Base-by-base conservation (phyloP, 2,329 filamentous ascomycete genomes). In the Fusarium circinatum region DNA sequence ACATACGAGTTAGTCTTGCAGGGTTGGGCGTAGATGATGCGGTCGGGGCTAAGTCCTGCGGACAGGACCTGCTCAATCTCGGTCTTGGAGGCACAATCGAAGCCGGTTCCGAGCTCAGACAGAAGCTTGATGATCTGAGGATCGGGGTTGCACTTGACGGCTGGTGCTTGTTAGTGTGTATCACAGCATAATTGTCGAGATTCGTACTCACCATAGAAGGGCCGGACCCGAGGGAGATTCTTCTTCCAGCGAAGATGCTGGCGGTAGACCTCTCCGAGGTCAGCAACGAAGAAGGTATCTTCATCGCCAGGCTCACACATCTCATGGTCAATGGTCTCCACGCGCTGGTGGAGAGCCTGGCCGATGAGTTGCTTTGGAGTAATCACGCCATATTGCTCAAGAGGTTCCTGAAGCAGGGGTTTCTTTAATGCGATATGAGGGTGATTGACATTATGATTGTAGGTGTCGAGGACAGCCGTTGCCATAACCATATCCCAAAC, bases 1-100 rank as follows among this genome's bases (percentile, higher is more conserved):
- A 99, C 89, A 83, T 98, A 98, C 54, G 96, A 98, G 86, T 96
- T 97, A 79, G 96, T 99, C 91, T 99, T 99, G 93, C 96, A 98
- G 63, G 96, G 96, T 86, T 99, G 96, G 56, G 96, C 96, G 81
- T 98, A 99, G 85, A 99, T 98, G 87, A 99, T 97, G 83, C 96
- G 95, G 75, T 91, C 90, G 18, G 96, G 94, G 80, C 94, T 92
- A 76, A 97, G 89, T 78, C 95, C 95, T 82, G 95, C 89, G 79
- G 89, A 88, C 61, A 98, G 88, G 71, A 98, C 93, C 83, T 95
- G 91, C 83, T 99, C 95, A 78, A 99, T 98, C 86, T 99, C 96
- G 75, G 92, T 89, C 89, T 98, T 98, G 84, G 96, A 98, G 73
- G 96, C 96, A 84, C 96, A 99, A 85, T 99, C 96, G 83, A 99